phyloP scores from a whole-genome alignment of 805 yeast genomes.

The Starmerella etchellsii region DNA sequence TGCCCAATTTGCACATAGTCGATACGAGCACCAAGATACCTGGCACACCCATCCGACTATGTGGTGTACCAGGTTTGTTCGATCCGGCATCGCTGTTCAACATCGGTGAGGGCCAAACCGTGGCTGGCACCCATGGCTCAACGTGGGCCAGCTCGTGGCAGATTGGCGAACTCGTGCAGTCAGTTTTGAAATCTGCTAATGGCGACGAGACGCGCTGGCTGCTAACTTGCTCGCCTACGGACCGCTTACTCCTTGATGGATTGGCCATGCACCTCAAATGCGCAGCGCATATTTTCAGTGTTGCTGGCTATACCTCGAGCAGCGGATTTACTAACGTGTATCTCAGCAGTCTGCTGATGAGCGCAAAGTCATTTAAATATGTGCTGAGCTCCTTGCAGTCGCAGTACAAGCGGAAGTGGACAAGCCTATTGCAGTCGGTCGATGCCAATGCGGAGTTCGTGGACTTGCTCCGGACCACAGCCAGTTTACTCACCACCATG shows the following conservation, averaged over 20 bases:
- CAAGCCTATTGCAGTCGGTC: not conserved
- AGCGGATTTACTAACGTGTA: not conserved
- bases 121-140: slow-evolving; percentile 55
- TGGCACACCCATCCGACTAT: slow-evolving; percentile 40
- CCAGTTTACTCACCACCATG: not conserved
- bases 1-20: slow-evolving; percentile 47
- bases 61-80: slow-evolving; percentile 63
- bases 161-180: slow-evolving; percentile 49
- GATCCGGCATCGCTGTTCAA: slow-evolving; percentile 57
- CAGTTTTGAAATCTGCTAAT: slow-evolving; percentile 31
- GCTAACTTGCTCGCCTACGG: slow-evolving; percentile 52
- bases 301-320: not conserved
- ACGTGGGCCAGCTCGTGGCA: slow-evolving; percentile 64
- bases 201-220: slow-evolving; percentile 44
- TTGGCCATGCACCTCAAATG: slow-evolving; percentile 53
- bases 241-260: slow-evolving; percentile 58
- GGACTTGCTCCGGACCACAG: not conserved
- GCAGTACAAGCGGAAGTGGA: not conserved
- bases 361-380: not conserved
- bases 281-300: slow-evolving; percentile 27
- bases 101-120: slow-evolving; percentile 38
- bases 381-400: not conserved
- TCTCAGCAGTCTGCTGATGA: not conserved
- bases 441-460: not conserved
- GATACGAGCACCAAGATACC: slow-evolving; percentile 29